These are phyloP conservation scores for Circinella umbellata DNA, from an alignment of 371 early-diverging fungal genomes.

Conservation along the genomic window DNA sequence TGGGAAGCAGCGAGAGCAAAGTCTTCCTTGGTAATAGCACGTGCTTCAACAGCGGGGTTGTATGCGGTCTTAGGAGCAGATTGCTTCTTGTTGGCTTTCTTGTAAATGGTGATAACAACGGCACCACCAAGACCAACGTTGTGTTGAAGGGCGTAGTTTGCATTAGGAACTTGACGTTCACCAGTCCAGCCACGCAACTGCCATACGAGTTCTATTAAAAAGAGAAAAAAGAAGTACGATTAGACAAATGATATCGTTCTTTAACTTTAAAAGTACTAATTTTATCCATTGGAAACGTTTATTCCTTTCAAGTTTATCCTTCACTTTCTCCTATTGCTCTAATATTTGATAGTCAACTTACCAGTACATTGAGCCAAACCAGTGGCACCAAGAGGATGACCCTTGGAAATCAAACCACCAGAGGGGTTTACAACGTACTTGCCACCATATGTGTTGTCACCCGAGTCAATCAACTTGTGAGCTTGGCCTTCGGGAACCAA, in stretches of 20 bases:
- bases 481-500: conserved; percentile 71
- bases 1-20: conserved; percentile 61
- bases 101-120: conserved; percentile 74
- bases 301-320: too few species aligned
- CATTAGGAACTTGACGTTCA: conserved; percentile 73
- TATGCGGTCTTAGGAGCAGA: conserved; percentile 66
- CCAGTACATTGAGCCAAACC: conserved; percentile 82
- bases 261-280: too few species aligned
- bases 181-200: conserved; percentile 78
- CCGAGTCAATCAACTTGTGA: conserved; percentile 61
- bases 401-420: conserved; percentile 83
- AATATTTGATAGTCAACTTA: conserved; percentile 5
- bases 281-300: too few species aligned
- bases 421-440: conserved; percentile 77
- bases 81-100: conserved; percentile 50
- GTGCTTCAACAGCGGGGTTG: conserved; percentile 73
- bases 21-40: conserved; percentile 63
- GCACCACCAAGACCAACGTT: conserved; percentile 85
- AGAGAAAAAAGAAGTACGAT: too few species aligned
- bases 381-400: conserved; percentile 85
- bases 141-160: conserved; percentile 75
- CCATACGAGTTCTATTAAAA: conserved; percentile 56
- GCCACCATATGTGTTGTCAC: conserved; percentile 66
- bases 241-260: too few species aligned
- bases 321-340: neutral